A percentile compares a stretch with the other conserved stretches of the same genome.
Evolutionary conservation across 139 green algal species (phyloP).

Genomic region (Coelastrella sp.): DNA sequence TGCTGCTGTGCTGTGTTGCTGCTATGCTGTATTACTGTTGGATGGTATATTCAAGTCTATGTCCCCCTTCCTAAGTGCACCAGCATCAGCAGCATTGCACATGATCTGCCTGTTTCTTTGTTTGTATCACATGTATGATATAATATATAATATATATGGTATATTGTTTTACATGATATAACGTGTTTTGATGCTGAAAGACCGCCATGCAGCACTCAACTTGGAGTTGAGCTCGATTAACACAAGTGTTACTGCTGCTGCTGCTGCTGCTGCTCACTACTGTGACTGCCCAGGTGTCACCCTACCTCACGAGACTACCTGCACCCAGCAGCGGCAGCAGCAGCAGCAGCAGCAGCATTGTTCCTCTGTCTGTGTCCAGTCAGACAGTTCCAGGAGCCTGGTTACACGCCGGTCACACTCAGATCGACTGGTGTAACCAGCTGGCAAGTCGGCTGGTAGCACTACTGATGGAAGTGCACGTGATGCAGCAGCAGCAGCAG

Average conservation of each 20-base stretch:
- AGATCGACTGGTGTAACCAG: conserved; percentile 69
- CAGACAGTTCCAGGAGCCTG: conserved; percentile 56
- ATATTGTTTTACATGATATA: too few species aligned
- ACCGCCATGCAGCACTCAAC: too few species aligned
- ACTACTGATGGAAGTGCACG: conserved; percentile 44
- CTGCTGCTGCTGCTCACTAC: too few species aligned
- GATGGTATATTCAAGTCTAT: too few species aligned
- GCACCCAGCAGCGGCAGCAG: neutral
- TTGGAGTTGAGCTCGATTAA: neutral
- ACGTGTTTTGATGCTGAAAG: too few species aligned
- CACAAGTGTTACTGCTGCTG: neutral
- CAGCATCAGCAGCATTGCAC: too few species aligned
- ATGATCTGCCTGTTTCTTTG: too few species aligned
- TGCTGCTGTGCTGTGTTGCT: too few species aligned
- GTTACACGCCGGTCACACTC: conserved; percentile 55
- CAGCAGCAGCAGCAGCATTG: conserved; percentile 26
- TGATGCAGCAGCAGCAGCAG: conserved; percentile 25
- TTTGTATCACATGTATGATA: too few species aligned
- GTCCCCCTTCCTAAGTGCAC: too few species aligned
- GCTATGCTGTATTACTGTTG: neutral
- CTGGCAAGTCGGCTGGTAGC: conserved; percentile 43
- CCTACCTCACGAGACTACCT: conserved; percentile 7
- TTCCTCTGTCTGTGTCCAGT: conserved; percentile 24
- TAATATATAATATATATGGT: too few species aligned
- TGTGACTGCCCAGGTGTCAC: conserved; percentile 27